Evolutionary conservation across 176 grass and related monocot species (phyloP).

Genomic region (Ensete glaucum): DNA sequence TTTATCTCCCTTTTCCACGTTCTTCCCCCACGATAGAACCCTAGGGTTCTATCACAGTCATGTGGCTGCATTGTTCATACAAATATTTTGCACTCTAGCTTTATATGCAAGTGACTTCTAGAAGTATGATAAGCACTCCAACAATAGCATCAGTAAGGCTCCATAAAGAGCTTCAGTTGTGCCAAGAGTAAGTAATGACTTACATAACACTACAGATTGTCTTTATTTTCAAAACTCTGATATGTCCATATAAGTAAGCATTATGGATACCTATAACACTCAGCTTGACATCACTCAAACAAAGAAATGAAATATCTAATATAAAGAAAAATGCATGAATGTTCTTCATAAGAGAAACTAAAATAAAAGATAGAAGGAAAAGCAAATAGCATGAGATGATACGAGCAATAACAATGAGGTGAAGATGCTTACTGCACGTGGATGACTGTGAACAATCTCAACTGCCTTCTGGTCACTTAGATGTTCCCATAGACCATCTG

Average conservation of each 20-base stretch:
- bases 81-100: too few relatives aligned
- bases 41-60: too few relatives aligned
- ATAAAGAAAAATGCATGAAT: background rate
- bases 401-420: background rate
- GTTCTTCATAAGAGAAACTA: background rate
- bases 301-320: background rate
- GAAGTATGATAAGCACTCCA: too few relatives aligned
- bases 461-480: conserved; percentile 76
- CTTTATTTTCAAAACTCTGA: too few relatives aligned
- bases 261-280: background rate
- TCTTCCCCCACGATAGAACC: too few relatives aligned
- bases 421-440: conserved; percentile 49
- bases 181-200: too few relatives aligned
- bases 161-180: too few relatives aligned
- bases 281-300: background rate
- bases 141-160: too few relatives aligned
- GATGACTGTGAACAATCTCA: conserved; percentile 79
- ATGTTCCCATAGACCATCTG: conserved; percentile 93
- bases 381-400: background rate
- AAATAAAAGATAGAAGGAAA: background rate
- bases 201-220: too few relatives aligned
- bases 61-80: too few relatives aligned
- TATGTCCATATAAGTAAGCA: background rate
- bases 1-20: too few relatives aligned
- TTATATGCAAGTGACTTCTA: too few relatives aligned